Evolutionary conservation across 1,139 yeast species (phyloP).

Genomic region (Wickerhamiella infanticola): DNA sequence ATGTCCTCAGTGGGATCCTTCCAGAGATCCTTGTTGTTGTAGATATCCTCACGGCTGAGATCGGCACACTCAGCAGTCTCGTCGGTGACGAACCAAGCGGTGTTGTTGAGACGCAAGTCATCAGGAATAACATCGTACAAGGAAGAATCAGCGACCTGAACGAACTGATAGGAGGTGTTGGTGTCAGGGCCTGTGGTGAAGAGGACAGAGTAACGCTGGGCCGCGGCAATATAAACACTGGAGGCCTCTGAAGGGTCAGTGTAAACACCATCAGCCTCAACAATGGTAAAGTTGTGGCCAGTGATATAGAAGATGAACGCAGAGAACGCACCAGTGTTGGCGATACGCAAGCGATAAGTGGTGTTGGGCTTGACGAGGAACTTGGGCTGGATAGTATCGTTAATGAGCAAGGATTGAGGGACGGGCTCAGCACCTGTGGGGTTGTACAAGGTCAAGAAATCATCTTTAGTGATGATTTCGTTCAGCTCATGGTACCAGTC

Average conservation of each 20-base stretch:
- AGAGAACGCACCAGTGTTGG: conserved; percentile 74
- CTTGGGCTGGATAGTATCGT: conserved; percentile 52
- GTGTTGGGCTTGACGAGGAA: conserved; percentile 63
- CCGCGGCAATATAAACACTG: conserved; percentile 51
- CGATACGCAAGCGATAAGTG: conserved; percentile 62
- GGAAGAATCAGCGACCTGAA: conserved; percentile 57
- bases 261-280: conserved; percentile 70
- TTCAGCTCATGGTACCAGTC: conserved; percentile 77
- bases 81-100: conserved; percentile 52
- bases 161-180: conserved; percentile 53
- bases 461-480: conserved; percentile 30
- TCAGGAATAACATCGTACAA: conserved; percentile 64
- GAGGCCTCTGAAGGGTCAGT: conserved; percentile 50
- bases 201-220: conserved; percentile 66
- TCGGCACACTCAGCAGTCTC: conserved; percentile 42
- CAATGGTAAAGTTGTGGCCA: conserved; percentile 65
- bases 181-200: conserved; percentile 51
- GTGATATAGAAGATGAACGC: conserved; percentile 78
- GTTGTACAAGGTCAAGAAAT: conserved; percentile 54
- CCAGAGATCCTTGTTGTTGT: conserved; percentile 27
- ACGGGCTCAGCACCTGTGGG: conserved; percentile 97
- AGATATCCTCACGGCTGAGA: conserved; percentile 13
- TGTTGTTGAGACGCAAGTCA: conserved; percentile 48
- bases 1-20: conserved; percentile 7
- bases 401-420: conserved; percentile 63